These are phyloP conservation scores for Leccinum subgranulosum DNA, from an alignment of 768 basidiomycete species.

Conservation along the genomic window DNA sequence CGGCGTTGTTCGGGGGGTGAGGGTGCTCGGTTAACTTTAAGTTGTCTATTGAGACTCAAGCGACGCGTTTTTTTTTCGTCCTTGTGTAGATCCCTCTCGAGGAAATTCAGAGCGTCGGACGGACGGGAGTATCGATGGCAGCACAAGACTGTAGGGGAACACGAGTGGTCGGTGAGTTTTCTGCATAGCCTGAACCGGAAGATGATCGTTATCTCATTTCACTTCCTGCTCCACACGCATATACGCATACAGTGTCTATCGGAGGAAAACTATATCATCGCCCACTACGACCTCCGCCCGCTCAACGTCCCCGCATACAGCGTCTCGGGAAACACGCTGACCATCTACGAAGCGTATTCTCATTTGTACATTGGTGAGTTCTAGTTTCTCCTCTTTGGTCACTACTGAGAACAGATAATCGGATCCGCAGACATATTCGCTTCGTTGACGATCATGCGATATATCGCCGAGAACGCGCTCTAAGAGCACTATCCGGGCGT, in stretches of 20 bases:
- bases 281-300: conserved; percentile 63
- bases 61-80: neutral
- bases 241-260: conserved; percentile 46
- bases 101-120: conserved; percentile 68
- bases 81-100: conserved; percentile 51
- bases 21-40: conserved; percentile 13
- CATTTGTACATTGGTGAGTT: conserved; percentile 52
- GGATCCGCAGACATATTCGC: conserved; percentile 48
- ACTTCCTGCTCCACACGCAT: neutral
- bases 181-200: neutral
- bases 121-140: conserved; percentile 72
- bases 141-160: conserved; percentile 48
- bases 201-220: neutral
- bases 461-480: conserved; percentile 52
- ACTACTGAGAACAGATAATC: conserved; percentile 3
- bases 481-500: conserved; percentile 10
- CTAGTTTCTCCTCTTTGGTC: neutral
- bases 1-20: conserved; percentile 64
- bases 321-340: conserved; percentile 61
- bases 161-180: conserved; percentile 74
- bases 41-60: neutral
- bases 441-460: conserved; percentile 61
- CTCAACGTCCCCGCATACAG: conserved; percentile 52
- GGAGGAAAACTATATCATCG: conserved; percentile 53
- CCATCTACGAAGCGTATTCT: conserved; percentile 53